Percentiles rank a stretch among this genome's conserved stretches.
Conservation (phyloP, 352 stramenopile genomes). For the Globisporangium mamillatum region DNA sequence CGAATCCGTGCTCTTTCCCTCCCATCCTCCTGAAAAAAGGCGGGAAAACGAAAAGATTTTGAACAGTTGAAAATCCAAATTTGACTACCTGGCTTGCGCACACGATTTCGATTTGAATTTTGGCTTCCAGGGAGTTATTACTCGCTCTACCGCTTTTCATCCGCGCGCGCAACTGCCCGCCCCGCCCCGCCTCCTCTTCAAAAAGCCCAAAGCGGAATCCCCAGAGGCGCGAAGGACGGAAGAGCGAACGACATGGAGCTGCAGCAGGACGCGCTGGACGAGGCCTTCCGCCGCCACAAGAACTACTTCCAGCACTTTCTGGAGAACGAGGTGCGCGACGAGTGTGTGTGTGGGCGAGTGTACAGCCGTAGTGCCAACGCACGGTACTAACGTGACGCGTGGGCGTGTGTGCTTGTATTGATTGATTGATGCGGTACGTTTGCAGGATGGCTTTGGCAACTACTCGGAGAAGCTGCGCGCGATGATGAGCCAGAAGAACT, state of each 20-base stretch:
- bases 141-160: background rate
- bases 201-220: constrained; percentile 4
- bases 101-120: constrained; percentile 6
- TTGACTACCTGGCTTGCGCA: too few species aligned
- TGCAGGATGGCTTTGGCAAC: constrained; percentile 66
- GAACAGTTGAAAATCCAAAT: too few species aligned
- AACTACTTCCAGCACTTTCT: constrained; percentile 87
- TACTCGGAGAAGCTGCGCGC: constrained; percentile 77
- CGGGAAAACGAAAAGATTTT: constrained; percentile 3
- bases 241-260: constrained; percentile 47
- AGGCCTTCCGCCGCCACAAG: constrained; percentile 84
- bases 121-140: background rate
- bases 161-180: background rate
- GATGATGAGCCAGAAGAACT: constrained; percentile 77
- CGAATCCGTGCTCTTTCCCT: background rate
- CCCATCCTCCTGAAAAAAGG: background rate
- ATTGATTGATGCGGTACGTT: constrained; percentile 1
- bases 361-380: background rate
- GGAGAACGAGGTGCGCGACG: constrained; percentile 53
- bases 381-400: background rate
- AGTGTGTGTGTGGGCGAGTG: background rate
- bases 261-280: constrained; percentile 81
- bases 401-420: background rate
- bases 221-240: constrained; percentile 1
- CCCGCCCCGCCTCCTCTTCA: background rate